Percentiles rank a stretch among this genome's conserved stretches.
phyloP scores from a whole-genome alignment of 139 green algal genomes.

The Tetradesmus lagerheimii region DNA sequence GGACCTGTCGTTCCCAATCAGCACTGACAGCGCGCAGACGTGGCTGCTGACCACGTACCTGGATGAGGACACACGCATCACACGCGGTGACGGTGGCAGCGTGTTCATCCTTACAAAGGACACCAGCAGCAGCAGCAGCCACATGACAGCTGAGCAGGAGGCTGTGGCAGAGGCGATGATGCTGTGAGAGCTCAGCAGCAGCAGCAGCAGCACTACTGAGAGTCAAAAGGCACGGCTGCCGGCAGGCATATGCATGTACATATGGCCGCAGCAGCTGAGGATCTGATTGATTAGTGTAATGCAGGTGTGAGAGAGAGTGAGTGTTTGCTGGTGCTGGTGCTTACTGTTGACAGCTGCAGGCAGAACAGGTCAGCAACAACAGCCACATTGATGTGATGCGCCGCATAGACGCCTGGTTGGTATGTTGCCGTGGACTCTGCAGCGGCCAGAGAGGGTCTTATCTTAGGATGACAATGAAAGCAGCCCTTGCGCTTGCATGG shows the following conservation, averaged over 20 bases:
- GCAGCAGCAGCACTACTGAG: too few species aligned
- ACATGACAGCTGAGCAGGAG: conserved; percentile 26
- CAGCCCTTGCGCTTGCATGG: not conserved
- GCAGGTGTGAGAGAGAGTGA: not conserved
- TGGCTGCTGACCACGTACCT: conserved; percentile 93
- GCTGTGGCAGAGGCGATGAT: conserved; percentile 44
- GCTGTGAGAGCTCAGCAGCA: not conserved
- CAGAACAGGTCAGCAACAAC: not conserved
- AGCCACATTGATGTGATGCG: not conserved
- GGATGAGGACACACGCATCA: conserved; percentile 82
- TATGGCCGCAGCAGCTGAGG: not conserved
- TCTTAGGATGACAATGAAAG: not conserved
- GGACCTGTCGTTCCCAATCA: conserved; percentile 74
- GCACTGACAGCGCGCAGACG: conserved; percentile 48
- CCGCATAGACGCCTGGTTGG: not conserved
- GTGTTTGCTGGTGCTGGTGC: not conserved
- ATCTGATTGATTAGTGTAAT: not conserved
- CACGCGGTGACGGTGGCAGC: conserved; percentile 63
- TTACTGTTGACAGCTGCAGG: not conserved
- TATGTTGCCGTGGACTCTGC: not conserved
- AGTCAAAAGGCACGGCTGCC: not conserved
- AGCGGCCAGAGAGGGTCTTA: not conserved
- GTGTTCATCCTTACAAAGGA: conserved; percentile 76
- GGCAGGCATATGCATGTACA: not conserved
- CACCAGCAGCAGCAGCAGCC: not conserved